These are phyloP conservation scores for Geotrichum siamense DNA, from an alignment of 1,139 yeast species.

Conservation along the genomic window DNA sequence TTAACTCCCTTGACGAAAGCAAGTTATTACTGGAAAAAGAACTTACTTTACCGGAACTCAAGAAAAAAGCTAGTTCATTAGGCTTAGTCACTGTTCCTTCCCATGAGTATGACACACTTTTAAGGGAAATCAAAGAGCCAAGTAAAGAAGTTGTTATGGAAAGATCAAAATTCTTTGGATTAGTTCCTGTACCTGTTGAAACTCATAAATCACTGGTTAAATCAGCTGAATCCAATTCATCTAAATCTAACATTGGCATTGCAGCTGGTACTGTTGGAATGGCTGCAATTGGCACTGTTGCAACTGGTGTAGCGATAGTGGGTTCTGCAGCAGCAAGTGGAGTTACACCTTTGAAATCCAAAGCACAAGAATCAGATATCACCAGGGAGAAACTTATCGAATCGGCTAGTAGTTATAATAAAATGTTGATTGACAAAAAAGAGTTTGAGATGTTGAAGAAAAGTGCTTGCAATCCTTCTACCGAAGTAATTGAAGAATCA, in stretches of 20 bases:
- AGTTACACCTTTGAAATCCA: conserved; percentile 24
- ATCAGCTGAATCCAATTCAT: conserved; percentile 14
- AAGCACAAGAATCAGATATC: conserved; percentile 29
- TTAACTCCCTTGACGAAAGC: not conserved
- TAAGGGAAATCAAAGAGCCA: conserved; percentile 13
- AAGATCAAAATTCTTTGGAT: conserved; percentile 30
- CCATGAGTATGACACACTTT: conserved; percentile 10
- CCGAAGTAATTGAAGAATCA: conserved; percentile 23
- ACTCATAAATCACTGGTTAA: conserved; percentile 7
- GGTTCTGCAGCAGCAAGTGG: conserved; percentile 23
- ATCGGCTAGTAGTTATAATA: conserved; percentile 27
- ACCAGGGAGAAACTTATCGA: conserved; percentile 23
- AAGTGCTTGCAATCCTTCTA: conserved; percentile 25
- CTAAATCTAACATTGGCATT: conserved; percentile 25
- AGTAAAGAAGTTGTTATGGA: conserved; percentile 26
- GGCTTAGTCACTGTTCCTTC: conserved; percentile 26
- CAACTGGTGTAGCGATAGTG: conserved; percentile 7
- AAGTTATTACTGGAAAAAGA: conserved; percentile 17
- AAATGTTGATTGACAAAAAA: conserved; percentile 24
- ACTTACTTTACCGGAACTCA: conserved; percentile 37
- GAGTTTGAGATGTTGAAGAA: conserved; percentile 26
- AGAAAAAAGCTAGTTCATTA: conserved; percentile 30
- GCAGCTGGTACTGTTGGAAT: conserved; percentile 31
- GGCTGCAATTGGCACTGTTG: conserved; percentile 22
- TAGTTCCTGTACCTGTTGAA: conserved; percentile 28